Evolutionary conservation across 495 filamentous ascomycete genomes (phyloP).

Genomic region (Xylaria telfairii): DNA sequence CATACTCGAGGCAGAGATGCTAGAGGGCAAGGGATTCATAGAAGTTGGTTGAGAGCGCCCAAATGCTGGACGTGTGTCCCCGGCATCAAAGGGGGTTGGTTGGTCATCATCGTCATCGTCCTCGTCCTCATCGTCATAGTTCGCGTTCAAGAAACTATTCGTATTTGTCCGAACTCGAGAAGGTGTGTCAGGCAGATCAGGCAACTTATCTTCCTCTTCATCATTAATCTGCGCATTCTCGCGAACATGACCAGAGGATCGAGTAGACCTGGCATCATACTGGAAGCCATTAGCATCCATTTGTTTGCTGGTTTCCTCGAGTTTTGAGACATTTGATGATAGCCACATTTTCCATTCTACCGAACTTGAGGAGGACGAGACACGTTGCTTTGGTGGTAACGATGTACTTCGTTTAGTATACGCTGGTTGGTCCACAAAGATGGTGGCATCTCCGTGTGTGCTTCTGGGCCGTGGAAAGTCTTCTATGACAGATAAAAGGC

Average conservation of each 20-base stretch:
- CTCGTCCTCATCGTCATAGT: conserved; percentile 31
- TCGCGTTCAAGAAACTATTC: conserved; percentile 4
- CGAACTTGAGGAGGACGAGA: conserved; percentile 50
- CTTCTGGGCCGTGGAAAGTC: conserved; percentile 22
- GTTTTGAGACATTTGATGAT: conserved; percentile 56
- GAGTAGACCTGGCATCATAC: conserved; percentile 45
- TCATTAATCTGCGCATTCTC: conserved; percentile 66
- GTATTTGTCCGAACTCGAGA: background rate
- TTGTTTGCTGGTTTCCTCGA: conserved; percentile 45
- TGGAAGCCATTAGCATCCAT: conserved; percentile 39
- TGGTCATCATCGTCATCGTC: conserved; percentile 19
- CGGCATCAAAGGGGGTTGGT: conserved; percentile 23
- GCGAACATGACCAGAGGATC: conserved; percentile 57
- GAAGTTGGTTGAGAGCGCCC: background rate
- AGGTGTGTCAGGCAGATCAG: background rate
- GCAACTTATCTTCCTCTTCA: conserved; percentile 38
- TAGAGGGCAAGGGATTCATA: background rate
- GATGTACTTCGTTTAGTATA: conserved; percentile 34
- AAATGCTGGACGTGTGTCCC: background rate
- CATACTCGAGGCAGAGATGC: background rate
- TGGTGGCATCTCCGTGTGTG: conserved; percentile 37
- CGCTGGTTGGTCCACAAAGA: conserved; percentile 34
- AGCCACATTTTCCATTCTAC: conserved; percentile 62
- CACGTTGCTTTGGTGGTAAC: conserved; percentile 40
- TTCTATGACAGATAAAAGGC: conserved; percentile 15